A percentile compares a stretch with the other conserved stretches of the same genome.
phyloP scores from a whole-genome alignment of 2,329 filamentous ascomycete species.

The Blastomyces parvus region DNA sequence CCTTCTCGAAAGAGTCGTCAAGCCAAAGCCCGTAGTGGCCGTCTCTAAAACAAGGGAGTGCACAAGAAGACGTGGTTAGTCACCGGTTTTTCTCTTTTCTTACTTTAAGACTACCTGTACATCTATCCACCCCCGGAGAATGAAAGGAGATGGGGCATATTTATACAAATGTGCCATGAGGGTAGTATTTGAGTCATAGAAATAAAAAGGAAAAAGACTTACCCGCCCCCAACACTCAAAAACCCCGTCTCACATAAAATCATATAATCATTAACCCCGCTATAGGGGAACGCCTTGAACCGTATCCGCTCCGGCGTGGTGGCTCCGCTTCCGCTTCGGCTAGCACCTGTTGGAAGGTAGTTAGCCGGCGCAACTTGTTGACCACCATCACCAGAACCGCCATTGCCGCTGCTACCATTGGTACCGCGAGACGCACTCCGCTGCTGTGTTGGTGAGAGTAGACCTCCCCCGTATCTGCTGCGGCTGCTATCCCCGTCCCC shows the following conservation, averaged over 20 bases:
- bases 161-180: not conserved
- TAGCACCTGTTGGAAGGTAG: constrained; percentile 22
- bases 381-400: not conserved
- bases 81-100: not conserved
- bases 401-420: not conserved
- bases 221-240: constrained; percentile 74
- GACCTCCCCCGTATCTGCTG: not conserved
- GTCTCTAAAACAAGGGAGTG: constrained; percentile 41
- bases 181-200: not conserved
- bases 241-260: constrained; percentile 84
- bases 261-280: constrained; percentile 91
- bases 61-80: not conserved
- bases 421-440: not conserved
- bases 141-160: not conserved
- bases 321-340: constrained; percentile 38
- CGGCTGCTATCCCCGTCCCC: not conserved
- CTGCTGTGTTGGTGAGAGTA: not conserved
- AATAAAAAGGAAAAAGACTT: constrained; percentile 22
- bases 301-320: constrained; percentile 65
- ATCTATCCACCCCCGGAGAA: not conserved
- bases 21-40: constrained; percentile 92
- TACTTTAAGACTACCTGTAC: not conserved
- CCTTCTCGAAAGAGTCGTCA: constrained; percentile 72
- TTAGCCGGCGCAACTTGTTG: constrained; percentile 12
- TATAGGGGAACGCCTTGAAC: constrained; percentile 96